These are phyloP conservation scores for Sarcomyxa edulis DNA, from an alignment of 768 basidiomycete species.

Conservation along the genomic window DNA sequence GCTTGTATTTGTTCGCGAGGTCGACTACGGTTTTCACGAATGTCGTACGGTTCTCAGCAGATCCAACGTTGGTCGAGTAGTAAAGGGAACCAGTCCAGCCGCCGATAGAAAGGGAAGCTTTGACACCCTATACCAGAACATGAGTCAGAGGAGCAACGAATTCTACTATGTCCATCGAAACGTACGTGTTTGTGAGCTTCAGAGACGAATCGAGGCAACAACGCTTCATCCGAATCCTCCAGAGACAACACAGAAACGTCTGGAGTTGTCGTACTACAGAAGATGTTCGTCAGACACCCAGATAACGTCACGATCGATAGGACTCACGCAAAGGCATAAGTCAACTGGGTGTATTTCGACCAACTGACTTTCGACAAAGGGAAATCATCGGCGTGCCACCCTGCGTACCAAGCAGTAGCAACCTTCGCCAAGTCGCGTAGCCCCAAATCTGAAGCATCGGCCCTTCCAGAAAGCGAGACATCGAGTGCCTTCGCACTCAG, in stretches of 20 bases:
- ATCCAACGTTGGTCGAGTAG: conserved; percentile 59
- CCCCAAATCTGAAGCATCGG: too few species aligned
- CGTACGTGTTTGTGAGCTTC: conserved; percentile 37
- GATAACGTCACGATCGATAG: neutral
- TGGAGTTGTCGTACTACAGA: conserved; percentile 28
- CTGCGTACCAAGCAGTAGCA: conserved; percentile 60
- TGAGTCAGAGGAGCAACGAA: neutral
- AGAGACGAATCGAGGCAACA: conserved; percentile 53
- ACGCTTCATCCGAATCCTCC: conserved; percentile 33
- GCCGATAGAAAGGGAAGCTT: conserved; percentile 56
- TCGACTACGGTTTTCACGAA: conserved; percentile 57
- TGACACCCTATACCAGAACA: conserved; percentile 37
- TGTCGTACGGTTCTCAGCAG: conserved; percentile 47
- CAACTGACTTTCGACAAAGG: conserved; percentile 53
- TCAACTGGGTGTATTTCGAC: conserved; percentile 61
- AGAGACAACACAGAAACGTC: conserved; percentile 28
- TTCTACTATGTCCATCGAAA: conserved; percentile 2
- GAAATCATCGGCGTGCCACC: conserved; percentile 54
- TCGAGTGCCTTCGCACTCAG: too few species aligned
- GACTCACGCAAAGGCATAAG: conserved; percentile 67
- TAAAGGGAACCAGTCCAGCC: conserved; percentile 65
- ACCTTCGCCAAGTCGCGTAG: too few species aligned
- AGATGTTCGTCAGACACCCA: conserved; percentile 5
- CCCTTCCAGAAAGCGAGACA: too few species aligned
- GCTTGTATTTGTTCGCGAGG: conserved; percentile 41